These are phyloP conservation scores for Spathaspora passalidarum DNA, from an alignment of 805 yeast genomes.

Conservation along the genomic window DNA sequence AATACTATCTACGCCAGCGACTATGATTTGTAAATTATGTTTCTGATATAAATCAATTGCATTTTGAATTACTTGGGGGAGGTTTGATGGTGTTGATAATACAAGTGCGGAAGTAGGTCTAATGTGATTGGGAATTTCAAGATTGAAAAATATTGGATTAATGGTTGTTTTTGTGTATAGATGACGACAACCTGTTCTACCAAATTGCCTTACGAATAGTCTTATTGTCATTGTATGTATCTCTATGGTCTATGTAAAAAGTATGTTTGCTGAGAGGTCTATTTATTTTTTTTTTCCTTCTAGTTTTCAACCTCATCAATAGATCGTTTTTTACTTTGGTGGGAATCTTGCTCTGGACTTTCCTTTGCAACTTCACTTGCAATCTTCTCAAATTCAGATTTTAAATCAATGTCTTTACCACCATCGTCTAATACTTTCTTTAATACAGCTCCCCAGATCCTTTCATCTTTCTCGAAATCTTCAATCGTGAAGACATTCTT, in stretches of 20 bases:
- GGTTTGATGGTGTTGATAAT: constrained; percentile 34
- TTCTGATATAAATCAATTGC: constrained; percentile 24
- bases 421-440: constrained; percentile 47
- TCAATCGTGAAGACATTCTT: constrained; percentile 63
- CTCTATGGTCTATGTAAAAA: neutral
- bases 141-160: constrained; percentile 12
- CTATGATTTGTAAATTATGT: constrained; percentile 30
- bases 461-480: constrained; percentile 62
- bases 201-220: neutral
- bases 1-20: constrained; percentile 40
- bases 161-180: constrained; percentile 11
- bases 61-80: constrained; percentile 28
- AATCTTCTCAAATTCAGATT: constrained; percentile 16
- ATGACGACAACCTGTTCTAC: neutral
- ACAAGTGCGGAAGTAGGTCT: constrained; percentile 29
- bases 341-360: neutral
- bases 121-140: constrained; percentile 11
- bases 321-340: constrained; percentile 16
- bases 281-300: neutral
- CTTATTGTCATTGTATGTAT: neutral
- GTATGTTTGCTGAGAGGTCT: neutral
- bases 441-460: constrained; percentile 69
- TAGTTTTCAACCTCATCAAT: constrained; percentile 17
- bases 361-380: constrained; percentile 7
- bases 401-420: constrained; percentile 22